A percentile compares a stretch with the other conserved stretches of the same genome.
Conservation (phyloP, 2,329 filamentous ascomycete genomes). For the Colletotrichum cordylinicola region DNA sequence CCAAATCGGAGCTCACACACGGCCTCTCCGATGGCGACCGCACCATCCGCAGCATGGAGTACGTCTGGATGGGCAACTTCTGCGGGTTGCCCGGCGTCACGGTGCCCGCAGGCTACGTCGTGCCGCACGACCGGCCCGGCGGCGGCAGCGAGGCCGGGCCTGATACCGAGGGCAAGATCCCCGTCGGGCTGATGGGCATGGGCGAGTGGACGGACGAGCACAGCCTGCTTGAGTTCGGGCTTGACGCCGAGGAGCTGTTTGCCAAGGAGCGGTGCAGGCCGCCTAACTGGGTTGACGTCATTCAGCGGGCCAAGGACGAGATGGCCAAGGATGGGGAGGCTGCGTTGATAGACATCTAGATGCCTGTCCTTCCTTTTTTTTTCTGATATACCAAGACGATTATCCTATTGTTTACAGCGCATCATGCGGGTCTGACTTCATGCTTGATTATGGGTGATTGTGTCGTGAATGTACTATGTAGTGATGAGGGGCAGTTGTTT, state of each 20-base stretch:
- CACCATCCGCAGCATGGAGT: slow-evolving; percentile 53
- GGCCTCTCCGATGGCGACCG: slow-evolving; percentile 53
- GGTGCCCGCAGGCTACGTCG: slow-evolving; percentile 50
- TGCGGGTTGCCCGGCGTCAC: slow-evolving; percentile 52
- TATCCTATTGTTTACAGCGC: not conserved
- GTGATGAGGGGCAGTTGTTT: not conserved
- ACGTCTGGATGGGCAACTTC: slow-evolving; percentile 58
- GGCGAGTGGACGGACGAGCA: slow-evolving; percentile 61
- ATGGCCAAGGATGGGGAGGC: slow-evolving; percentile 19
- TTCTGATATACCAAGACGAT: not conserved
- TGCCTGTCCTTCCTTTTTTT: not conserved
- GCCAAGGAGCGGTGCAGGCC: slow-evolving; percentile 37
- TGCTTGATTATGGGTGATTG: not conserved
- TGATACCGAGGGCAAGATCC: slow-evolving; percentile 45
- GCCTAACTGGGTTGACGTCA: slow-evolving; percentile 51
- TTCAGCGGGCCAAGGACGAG: slow-evolving; percentile 36
- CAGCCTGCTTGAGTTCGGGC: slow-evolving; percentile 51
- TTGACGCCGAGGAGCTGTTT: slow-evolving; percentile 49
- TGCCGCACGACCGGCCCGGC: slow-evolving; percentile 36
- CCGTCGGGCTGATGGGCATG: slow-evolving; percentile 60
- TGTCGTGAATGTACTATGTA: not conserved
- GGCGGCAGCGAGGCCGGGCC: slow-evolving; percentile 36
- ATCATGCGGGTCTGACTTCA: not conserved
- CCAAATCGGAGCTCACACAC: slow-evolving; percentile 38
- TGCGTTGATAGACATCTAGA: slow-evolving; percentile 18